Percentiles rank a stretch among this genome's conserved stretches.
Conservation (phyloP, 345 rosid genomes). For the Streptanthus diversifolius region DNA sequence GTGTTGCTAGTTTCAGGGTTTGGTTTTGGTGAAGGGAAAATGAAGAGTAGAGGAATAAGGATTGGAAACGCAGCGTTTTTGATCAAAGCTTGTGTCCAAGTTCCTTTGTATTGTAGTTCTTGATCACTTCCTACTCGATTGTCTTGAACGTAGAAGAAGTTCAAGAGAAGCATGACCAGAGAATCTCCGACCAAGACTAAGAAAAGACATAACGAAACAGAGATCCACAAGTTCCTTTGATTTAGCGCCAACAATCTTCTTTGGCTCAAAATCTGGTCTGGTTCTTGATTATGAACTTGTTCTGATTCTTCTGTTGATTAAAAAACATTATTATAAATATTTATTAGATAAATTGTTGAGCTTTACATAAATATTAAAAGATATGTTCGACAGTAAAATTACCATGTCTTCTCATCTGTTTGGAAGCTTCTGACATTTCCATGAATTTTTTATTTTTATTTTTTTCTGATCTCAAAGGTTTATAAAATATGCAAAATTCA, state of each 20-base stretch:
- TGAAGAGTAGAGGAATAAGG: slow-evolving; percentile 33
- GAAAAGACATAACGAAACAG: slow-evolving; percentile 15
- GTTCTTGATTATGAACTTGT: slow-evolving; percentile 20
- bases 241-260: not conserved
- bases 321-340: not conserved
- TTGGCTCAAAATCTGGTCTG: slow-evolving; percentile 20
- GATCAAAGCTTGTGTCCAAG: slow-evolving; percentile 35
- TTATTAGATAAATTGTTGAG: not conserved
- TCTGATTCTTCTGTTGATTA: slow-evolving; percentile 12
- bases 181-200: slow-evolving; percentile 19
- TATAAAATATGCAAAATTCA: not conserved
- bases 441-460: not conserved
- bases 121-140: slow-evolving; percentile 17
- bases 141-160: slow-evolving; percentile 33
- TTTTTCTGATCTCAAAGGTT: not conserved
- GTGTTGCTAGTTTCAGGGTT: slow-evolving; percentile 1
- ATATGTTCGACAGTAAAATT: not conserved
- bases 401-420: slow-evolving; percentile 18
- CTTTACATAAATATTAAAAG: not conserved
- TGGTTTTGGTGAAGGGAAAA: slow-evolving; percentile 17
- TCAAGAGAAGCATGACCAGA: slow-evolving; percentile 27
- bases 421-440: slow-evolving; percentile 19
- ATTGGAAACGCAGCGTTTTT: slow-evolving; percentile 32
- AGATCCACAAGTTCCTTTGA: slow-evolving; percentile 28
- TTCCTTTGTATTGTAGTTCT: slow-evolving; percentile 28